These are phyloP conservation scores for Hansenula sp. DNA, from an alignment of 1,139 yeast genomes.

Conservation along the genomic window DNA sequence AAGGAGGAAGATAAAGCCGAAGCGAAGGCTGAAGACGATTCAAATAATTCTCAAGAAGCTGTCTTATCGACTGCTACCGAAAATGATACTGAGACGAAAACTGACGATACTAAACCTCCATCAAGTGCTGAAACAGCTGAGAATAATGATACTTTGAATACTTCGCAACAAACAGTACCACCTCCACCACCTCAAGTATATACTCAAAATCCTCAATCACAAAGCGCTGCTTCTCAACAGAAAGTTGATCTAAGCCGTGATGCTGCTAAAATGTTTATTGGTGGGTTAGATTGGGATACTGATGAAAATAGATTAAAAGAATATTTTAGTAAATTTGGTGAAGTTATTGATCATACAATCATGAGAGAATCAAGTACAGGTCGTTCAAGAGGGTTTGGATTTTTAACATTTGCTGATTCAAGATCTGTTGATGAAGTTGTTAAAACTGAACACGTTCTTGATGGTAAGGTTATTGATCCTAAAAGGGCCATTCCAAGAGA, in stretches of 20 bases:
- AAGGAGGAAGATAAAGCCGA: constrained; percentile 4
- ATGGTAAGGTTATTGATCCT: constrained; percentile 97
- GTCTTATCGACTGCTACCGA: background rate
- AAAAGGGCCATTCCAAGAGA: constrained; percentile 97
- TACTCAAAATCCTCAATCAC: constrained; percentile 8
- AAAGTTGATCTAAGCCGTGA: constrained; percentile 44
- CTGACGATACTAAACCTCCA: background rate
- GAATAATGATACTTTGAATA: constrained; percentile 21
- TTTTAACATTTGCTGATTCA: constrained; percentile 82
- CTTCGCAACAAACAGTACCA: constrained; percentile 3
- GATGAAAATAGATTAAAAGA: constrained; percentile 79
- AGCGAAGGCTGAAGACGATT: constrained; percentile 2
- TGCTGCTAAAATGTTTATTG: constrained; percentile 93
- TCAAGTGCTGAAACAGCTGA: background rate
- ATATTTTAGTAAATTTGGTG: constrained; percentile 89
- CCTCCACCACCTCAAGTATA: constrained; percentile 8
- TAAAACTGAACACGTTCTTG: constrained; percentile 83
- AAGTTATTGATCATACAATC: constrained; percentile 82
- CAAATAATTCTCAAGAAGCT: background rate
- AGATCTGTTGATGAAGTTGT: constrained; percentile 84
- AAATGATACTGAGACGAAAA: background rate
- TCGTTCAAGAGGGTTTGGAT: constrained; percentile 95
- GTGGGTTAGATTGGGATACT: constrained; percentile 98
- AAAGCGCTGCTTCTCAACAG: constrained; percentile 5
- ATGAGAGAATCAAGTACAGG: constrained; percentile 93